Conservation (phyloP, 495 filamentous ascomycete species). For the Penicillium steckii region DNA sequence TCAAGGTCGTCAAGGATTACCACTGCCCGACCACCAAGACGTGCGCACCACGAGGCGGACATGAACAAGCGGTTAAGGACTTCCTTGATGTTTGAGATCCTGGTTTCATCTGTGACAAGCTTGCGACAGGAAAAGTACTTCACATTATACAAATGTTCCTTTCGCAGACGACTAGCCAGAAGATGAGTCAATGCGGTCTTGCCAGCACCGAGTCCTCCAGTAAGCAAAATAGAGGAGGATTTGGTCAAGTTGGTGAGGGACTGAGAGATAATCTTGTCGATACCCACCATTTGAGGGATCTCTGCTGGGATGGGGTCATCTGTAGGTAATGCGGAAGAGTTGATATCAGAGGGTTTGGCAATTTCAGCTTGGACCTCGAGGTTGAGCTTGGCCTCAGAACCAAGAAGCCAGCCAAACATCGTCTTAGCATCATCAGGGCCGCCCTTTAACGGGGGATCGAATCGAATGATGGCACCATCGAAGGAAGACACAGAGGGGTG, state of each 20-base stretch:
- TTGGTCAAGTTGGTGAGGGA: slow-evolving; percentile 72
- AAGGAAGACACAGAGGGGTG: slow-evolving; percentile 39
- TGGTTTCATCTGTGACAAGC: slow-evolving; percentile 82
- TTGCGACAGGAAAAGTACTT: slow-evolving; percentile 81
- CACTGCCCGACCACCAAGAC: slow-evolving; percentile 75
- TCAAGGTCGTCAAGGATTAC: slow-evolving; percentile 93
- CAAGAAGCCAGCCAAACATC: slow-evolving; percentile 68
- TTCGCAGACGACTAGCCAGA: slow-evolving; percentile 63
- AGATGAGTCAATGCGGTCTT: slow-evolving; percentile 74
- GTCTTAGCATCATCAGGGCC: slow-evolving; percentile 46
- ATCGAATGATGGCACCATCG: slow-evolving; percentile 71
- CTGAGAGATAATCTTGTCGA: slow-evolving; percentile 72
- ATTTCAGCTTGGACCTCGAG: slow-evolving; percentile 73
- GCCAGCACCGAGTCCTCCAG: slow-evolving; percentile 83
- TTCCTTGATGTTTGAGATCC: slow-evolving; percentile 87
- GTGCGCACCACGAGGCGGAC: slow-evolving; percentile 82
- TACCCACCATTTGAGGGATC: slow-evolving; percentile 72
- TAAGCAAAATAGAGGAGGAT: slow-evolving; percentile 83
- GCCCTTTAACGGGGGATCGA: slow-evolving; percentile 58
- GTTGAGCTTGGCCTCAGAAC: slow-evolving; percentile 67
- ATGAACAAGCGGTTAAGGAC: slow-evolving; percentile 80
- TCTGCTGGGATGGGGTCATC: slow-evolving; percentile 53
- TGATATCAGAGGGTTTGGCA: slow-evolving; percentile 53
- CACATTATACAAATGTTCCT: slow-evolving; percentile 67
- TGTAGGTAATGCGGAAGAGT: slow-evolving; percentile 41